Conservation (phyloP, 1,139 yeast species). For the Trichomonascaceae sp. region DNA sequence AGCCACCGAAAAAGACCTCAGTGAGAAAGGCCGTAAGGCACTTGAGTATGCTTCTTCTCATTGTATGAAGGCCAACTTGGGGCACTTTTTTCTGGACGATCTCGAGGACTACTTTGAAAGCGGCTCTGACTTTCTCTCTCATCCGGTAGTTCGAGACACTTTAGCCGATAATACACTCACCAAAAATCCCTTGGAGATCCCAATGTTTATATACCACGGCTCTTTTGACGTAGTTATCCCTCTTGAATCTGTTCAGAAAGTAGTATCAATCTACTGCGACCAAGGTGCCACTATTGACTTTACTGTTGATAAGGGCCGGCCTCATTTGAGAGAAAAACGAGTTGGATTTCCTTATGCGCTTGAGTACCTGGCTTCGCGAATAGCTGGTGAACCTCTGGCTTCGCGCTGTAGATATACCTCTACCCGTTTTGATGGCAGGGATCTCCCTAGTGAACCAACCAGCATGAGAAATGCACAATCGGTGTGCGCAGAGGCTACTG, state of each 20-base stretch:
- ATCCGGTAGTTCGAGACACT: slow-evolving; percentile 11
- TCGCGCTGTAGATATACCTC: slow-evolving; percentile 12
- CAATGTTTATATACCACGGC: slow-evolving; percentile 27
- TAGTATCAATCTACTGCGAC: slow-evolving; percentile 22
- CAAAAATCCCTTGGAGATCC: slow-evolving; percentile 19
- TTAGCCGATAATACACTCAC: slow-evolving; percentile 14
- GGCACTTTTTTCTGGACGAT: slow-evolving; percentile 16
- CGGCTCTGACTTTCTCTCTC: slow-evolving; percentile 16
- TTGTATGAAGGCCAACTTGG: slow-evolving; percentile 18
- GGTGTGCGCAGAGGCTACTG: neutral
- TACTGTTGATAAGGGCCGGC: slow-evolving; percentile 14
- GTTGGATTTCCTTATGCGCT: slow-evolving; percentile 14
- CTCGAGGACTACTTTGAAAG: slow-evolving; percentile 20
- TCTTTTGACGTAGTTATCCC: slow-evolving; percentile 23
- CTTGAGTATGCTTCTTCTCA: slow-evolving; percentile 1
- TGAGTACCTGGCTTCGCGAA: slow-evolving; percentile 15
- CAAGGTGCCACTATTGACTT: slow-evolving; percentile 25
- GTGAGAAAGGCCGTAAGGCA: neutral
- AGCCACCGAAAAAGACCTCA: neutral
- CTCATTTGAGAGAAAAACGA: slow-evolving; percentile 15
- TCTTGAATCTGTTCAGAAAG: slow-evolving; percentile 17
- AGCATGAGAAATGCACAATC: neutral
- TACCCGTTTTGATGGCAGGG: slow-evolving; percentile 13
- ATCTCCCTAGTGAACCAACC: neutral
- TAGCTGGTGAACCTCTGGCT: slow-evolving; percentile 13